phyloP scores from a whole-genome alignment of 176 grass and related monocot genomes.

The Chrysopogon serrulatus region DNA sequence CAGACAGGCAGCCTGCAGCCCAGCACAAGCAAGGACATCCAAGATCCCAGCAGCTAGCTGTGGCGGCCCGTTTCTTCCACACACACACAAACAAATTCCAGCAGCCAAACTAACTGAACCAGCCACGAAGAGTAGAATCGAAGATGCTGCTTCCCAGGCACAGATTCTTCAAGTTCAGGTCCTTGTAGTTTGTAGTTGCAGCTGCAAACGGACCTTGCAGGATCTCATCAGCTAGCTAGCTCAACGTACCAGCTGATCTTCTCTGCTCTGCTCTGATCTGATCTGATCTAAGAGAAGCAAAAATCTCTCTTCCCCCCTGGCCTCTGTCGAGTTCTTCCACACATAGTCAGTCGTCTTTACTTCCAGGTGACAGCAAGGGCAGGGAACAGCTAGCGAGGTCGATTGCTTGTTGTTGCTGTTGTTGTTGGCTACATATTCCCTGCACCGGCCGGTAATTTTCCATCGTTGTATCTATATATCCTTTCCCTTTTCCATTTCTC shows the following conservation, averaged over 20 bases:
- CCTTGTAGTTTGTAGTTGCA: background rate
- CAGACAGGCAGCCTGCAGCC: no score
- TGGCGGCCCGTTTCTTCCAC: background rate
- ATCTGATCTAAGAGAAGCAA: background rate
- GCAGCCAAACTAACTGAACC: background rate
- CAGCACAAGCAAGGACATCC: no score
- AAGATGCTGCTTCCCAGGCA: constrained; percentile 48
- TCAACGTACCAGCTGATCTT: background rate
- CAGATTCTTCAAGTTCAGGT: constrained; percentile 61
- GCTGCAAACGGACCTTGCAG: background rate
- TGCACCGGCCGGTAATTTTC: background rate
- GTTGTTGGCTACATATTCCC: background rate
- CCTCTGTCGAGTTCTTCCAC: background rate
- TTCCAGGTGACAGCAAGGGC: background rate
- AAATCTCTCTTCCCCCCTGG: background rate
- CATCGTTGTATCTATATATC: background rate
- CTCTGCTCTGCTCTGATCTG: no score
- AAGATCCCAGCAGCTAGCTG: no score
- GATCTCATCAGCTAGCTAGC: background rate
- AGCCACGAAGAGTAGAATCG: background rate
- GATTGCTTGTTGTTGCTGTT: background rate
- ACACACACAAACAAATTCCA: background rate
- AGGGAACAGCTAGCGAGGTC: background rate
- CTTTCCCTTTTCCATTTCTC: no score
- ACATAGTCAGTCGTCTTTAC: background rate